A percentile compares a stretch with the other conserved stretches of the same genome.
phyloP scores from a whole-genome alignment of 2,329 filamentous ascomycete genomes.

The Graphium sp. region DNA sequence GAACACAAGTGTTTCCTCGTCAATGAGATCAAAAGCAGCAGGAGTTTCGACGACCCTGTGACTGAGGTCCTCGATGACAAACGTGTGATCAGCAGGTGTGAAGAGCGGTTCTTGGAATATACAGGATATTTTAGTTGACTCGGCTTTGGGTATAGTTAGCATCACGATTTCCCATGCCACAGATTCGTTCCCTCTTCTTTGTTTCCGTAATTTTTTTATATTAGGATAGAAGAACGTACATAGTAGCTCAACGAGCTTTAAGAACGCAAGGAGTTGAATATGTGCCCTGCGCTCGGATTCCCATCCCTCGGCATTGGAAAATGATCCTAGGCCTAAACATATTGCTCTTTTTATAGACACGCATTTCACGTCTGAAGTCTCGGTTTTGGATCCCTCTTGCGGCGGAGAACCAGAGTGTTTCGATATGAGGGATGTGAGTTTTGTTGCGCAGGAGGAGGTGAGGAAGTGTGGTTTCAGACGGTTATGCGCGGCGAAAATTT shows the following conservation, averaged over 20 bases:
- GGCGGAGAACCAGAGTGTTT: too few species aligned
- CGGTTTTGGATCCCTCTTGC: too few species aligned
- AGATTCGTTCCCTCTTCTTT: neutral
- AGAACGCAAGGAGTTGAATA: constrained; percentile 35
- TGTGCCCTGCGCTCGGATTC: constrained; percentile 27
- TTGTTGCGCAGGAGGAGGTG: too few species aligned
- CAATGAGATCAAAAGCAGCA: constrained; percentile 29
- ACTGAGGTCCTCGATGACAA: constrained; percentile 39
- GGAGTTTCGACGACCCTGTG: constrained; percentile 34
- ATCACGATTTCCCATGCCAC: neutral
- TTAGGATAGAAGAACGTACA: constrained; percentile 15
- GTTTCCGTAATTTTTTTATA: too few species aligned
- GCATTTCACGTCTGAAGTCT: too few species aligned
- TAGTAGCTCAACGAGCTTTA: constrained; percentile 25
- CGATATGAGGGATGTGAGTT: too few species aligned
- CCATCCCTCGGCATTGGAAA: constrained; percentile 29
- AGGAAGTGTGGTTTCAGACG: too few species aligned
- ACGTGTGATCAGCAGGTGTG: constrained; percentile 26
- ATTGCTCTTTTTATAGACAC: constrained; percentile 21
- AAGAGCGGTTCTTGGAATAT: constrained; percentile 39
- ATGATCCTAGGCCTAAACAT: constrained; percentile 37
- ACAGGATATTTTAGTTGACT: constrained; percentile 10
- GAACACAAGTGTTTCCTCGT: constrained; percentile 33
- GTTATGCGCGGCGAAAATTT: too few species aligned
- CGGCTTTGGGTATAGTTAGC: neutral